Evolutionary conservation across 345 rosid genomes (phyloP), one percentile per base, ranked within the genome.

Genomic region (Erodium maritimum): DNA sequence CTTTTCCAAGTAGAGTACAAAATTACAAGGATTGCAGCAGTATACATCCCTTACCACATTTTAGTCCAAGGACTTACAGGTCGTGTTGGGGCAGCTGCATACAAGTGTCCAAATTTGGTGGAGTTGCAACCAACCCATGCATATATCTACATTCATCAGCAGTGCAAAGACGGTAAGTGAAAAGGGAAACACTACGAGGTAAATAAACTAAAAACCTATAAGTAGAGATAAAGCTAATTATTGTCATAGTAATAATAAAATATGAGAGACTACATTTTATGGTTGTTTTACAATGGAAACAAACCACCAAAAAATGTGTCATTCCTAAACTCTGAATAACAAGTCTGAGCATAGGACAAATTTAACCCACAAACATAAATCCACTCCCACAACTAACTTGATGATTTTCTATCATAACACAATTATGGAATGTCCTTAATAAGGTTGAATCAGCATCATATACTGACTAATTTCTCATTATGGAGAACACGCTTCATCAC

Each of bases 111-210:
- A 18, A 93, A 74, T 59, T 85, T 86, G 10, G 79, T 56, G 60
- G 95, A 86, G 65, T 80, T 87, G 65, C 78, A 83, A 59, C 94
- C 87, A 18, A 89, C 63, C 96, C 98, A 89, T 10, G 86, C 89
- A 55, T 85, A 89, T 50, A 93, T 81, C 95, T 89, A 22, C 33
- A 55, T 3, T 19, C 45, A 60, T 9, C 13, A 64, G 23, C 24
- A 61, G 29, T 50, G 23, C 50, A 23, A n/a, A 21, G 17, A 17
- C 46, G 19, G 21, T 48, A 56, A 61, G 33, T 33, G 57, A 33
- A 56, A 45, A 17, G 29, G n/a, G 55, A 60, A 66, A 3, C 55
- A 42, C 33, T n/a, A 34, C 3, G 8, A 54, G 50, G n/a, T 19
- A 9, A 52, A 13, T 29, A 52, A 13, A 21, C 57, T 37, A 46